Base-by-base conservation (phyloP, 2,329 filamentous ascomycete species). In the Dactylellina haptotyla region DNA sequence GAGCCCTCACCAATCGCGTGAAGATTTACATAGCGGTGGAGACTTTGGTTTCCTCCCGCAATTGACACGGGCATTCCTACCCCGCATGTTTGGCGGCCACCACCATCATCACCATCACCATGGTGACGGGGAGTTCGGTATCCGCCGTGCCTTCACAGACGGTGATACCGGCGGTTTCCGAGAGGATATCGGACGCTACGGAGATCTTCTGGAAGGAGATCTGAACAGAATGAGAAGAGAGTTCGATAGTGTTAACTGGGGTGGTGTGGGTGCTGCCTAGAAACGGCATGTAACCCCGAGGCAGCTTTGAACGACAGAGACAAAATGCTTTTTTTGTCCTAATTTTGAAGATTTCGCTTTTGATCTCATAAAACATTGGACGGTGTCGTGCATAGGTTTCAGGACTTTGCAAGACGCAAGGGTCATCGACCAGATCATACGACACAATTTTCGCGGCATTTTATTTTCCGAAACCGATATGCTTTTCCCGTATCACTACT, bases 141-240 rank as follows among this genome's bases (percentile, higher is more conserved):
- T 53, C n/a, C 34, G 26, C n/a, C 57, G 56, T 14, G 16, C 53
- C 4, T 32, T 37, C 14, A 56, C 53, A 18, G 66, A 71, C 4
- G 32, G 20, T n/a, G 43, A 50, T 20, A 51, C 50, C 25, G 32
- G 23, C 30, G 57, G 57, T 16, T 23, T 62, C 30, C 45, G 57
- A 12, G 67, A 72, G 14, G 67, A 65, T 23, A 53, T 72, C 30
- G 67, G 67, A 2, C 59, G 67, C n/a, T 72, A 72, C 26, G 67
- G 67, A 5, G 67, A 72, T 34, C 59, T 72, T 10, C 46, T 72
- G 20, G 53, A 72, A 32, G 67, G 67, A 16, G 67, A 72, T 32
- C 45, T 64, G 14, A 65, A 45, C 39, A 32, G 67, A 18, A 32
- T 46, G 14, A 72, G 59, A 32, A 51, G 53, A 50, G 67, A 65